Conservation (phyloP, 2,329 filamentous ascomycete species). For the Ampelomyces quisqualis region DNA sequence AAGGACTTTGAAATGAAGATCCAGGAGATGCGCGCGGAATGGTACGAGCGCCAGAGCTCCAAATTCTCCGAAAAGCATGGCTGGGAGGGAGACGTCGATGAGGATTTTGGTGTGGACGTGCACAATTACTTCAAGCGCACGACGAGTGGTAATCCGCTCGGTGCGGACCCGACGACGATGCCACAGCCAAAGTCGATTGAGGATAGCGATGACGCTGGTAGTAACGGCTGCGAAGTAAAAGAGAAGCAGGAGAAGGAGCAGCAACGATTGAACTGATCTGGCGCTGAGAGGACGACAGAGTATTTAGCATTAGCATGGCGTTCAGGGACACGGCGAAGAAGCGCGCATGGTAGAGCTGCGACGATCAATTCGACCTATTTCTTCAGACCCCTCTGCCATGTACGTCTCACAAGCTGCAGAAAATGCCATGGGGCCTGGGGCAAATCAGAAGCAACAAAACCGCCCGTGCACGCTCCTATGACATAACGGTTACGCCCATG, state of each 20-base stretch:
- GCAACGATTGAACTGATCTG: background rate
- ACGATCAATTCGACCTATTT: too few species aligned
- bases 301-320: too few species aligned
- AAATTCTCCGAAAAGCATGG: conserved; percentile 44
- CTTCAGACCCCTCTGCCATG: too few species aligned
- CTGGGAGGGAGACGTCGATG: conserved; percentile 34
- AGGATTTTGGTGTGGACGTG: conserved; percentile 33
- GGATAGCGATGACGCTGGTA: conserved; percentile 7
- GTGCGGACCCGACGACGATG: conserved; percentile 21
- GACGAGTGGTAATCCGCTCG: conserved; percentile 14
- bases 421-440: too few species aligned
- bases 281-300: too few species aligned
- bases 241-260: background rate
- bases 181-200: conserved; percentile 20
- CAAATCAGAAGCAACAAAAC: too few species aligned
- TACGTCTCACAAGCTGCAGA: too few species aligned
- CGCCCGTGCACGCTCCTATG: background rate
- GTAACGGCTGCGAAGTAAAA: conserved; percentile 10
- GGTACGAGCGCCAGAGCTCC: conserved; percentile 57
- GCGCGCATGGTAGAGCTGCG: too few species aligned
- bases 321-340: too few species aligned
- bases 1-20: conserved; percentile 85
- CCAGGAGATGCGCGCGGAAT: conserved; percentile 68
- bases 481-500: too few species aligned
- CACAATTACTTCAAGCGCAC: conserved; percentile 40